Conservation (phyloP, 148 eudicot species). For the Linanthus parryae region DNA sequence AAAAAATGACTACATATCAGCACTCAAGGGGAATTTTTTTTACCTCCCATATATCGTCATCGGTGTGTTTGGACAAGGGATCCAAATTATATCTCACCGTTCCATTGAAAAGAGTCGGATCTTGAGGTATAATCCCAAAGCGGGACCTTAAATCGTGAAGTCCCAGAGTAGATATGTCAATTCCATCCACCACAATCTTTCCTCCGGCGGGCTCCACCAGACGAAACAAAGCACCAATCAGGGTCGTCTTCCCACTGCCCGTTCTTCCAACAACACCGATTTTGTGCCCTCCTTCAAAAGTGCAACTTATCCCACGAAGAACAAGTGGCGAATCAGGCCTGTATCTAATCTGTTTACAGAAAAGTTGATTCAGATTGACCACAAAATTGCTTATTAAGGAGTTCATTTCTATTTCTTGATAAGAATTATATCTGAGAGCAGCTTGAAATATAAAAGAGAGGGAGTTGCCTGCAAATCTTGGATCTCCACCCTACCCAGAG, state of each 20-base stretch:
- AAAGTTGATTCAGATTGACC: no score
- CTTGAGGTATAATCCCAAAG: constrained; percentile 86
- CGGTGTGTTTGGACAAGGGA: constrained; percentile 56
- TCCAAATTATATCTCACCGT: constrained; percentile 88
- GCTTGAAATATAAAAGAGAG: not conserved
- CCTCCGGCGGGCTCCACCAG: constrained; percentile 78
- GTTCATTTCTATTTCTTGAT: no score
- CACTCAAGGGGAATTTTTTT: not conserved
- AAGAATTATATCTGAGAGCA: no score
- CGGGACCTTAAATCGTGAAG: constrained; percentile 83
- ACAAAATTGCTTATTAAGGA: no score
- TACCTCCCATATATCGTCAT: constrained; percentile 67
- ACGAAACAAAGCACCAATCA: constrained; percentile 80
- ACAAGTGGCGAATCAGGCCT: constrained; percentile 76
- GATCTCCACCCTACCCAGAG: constrained; percentile 75
- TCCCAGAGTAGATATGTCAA: constrained; percentile 68
- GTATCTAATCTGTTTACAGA: constrained; percentile 66
- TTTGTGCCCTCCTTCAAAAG: constrained; percentile 80
- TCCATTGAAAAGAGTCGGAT: constrained; percentile 86
- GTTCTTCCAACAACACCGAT: constrained; percentile 93
- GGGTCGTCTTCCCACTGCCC: constrained; percentile 94
- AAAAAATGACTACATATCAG: not conserved
- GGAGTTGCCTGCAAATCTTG: constrained; percentile 57
- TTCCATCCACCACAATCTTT: constrained; percentile 65
- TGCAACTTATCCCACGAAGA: constrained; percentile 76